These are phyloP conservation scores for Colletotrichum somersetense DNA, from an alignment of 2,329 filamentous ascomycete species.

Conservation along the genomic window DNA sequence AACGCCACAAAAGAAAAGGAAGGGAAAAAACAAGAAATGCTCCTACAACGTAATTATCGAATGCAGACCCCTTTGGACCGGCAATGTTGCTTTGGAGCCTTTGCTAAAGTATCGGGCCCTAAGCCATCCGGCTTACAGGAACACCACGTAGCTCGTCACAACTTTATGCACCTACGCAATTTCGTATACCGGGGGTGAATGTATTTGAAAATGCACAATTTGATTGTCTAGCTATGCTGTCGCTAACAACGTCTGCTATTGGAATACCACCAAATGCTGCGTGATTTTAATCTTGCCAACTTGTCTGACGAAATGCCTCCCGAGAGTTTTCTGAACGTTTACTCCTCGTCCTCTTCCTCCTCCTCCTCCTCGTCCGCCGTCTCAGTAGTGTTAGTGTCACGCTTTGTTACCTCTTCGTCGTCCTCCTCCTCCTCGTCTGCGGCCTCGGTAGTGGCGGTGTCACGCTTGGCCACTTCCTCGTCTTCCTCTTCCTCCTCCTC, in stretches of 20 bases:
- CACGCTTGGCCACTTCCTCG: conserved; percentile 14
- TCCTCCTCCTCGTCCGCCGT: conserved; percentile 4
- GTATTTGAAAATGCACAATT: background rate
- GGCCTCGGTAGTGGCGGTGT: background rate
- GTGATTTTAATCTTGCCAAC: background rate
- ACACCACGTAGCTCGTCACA: background rate
- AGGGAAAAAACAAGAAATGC: too few relatives aligned
- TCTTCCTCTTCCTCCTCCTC: background rate
- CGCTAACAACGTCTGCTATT: conserved; percentile 41
- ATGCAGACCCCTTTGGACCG: too few relatives aligned
- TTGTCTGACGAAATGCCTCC: too few relatives aligned
- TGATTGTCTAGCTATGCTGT: too few relatives aligned
- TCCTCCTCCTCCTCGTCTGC: conserved; percentile 7
- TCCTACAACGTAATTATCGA: too few relatives aligned
- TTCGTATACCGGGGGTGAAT: rapidly evolving
- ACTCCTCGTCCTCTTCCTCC: conserved; percentile 21
- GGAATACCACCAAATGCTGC: background rate
- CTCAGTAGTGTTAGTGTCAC: background rate
- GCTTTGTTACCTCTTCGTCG: conserved; percentile 6
- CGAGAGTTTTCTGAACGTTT: background rate
- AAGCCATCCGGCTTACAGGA: background rate
- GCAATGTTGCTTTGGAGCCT: too few relatives aligned
- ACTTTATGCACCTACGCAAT: background rate
- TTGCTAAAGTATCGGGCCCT: too few relatives aligned
- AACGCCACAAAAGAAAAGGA: too few relatives aligned